These are phyloP conservation scores for Curvularia spicifera DNA, from an alignment of 2,329 filamentous ascomycete genomes.

Conservation along the genomic window DNA sequence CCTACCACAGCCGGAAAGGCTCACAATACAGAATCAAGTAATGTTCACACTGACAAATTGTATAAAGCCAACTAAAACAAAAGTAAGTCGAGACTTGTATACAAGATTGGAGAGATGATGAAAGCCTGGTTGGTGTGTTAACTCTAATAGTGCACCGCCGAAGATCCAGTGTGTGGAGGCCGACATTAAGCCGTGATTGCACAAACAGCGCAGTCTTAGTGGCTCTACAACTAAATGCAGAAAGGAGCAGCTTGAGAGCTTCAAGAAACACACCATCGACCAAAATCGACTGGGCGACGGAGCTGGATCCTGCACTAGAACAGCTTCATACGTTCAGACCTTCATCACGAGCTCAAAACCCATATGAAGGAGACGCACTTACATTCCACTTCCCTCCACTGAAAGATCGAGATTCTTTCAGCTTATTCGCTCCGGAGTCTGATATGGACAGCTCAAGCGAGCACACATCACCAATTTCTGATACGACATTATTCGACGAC, in stretches of 20 bases:
- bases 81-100: slow-evolving; percentile 6
- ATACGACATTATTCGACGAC: slow-evolving; percentile 19
- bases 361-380: background rate
- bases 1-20: background rate
- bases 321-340: background rate
- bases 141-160: slow-evolving; percentile 4
- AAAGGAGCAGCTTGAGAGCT: background rate
- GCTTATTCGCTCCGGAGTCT: background rate
- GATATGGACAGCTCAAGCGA: background rate
- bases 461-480: slow-evolving; percentile 15
- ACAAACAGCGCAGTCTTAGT: slow-evolving; percentile 11
- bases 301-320: background rate
- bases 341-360: background rate
- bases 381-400: slow-evolving; percentile 5
- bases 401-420: background rate
- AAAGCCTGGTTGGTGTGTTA: slow-evolving; percentile 4
- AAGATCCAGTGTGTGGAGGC: slow-evolving; percentile 10
- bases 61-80: background rate
- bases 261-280: background rate
- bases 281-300: background rate
- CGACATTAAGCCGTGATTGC: background rate
- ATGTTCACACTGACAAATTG: background rate
- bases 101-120: background rate
- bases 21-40: background rate
- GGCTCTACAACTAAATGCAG: slow-evolving; percentile 11